A percentile compares a stretch with the other conserved stretches of the same genome.
These are phyloP conservation scores for Fusarium stilboides DNA, from an alignment of 2,329 filamentous ascomycete genomes.

Conservation along the genomic window DNA sequence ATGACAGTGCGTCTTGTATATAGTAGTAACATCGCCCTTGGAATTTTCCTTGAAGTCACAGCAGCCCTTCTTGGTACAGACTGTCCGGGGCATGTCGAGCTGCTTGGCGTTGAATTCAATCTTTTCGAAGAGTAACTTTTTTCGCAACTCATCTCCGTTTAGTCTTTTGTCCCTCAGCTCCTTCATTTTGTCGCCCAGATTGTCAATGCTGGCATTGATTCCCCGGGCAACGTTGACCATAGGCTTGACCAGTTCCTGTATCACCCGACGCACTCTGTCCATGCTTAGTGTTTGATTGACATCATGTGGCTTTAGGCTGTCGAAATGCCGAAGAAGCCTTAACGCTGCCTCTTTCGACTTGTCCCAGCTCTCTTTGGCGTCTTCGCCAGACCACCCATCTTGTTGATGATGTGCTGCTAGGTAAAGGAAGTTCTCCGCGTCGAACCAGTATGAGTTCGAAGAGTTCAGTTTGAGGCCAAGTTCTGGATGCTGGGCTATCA, in stretches of 20 bases:
- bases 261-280: constrained; percentile 25
- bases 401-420: constrained; percentile 14
- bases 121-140: constrained; percentile 16
- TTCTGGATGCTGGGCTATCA: constrained; percentile 2
- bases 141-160: background rate
- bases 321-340: constrained; percentile 23
- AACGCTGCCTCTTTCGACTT: constrained; percentile 26
- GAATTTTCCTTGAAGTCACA: constrained; percentile 24
- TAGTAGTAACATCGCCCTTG: background rate
- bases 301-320: constrained; percentile 28
- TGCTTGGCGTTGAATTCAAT: background rate
- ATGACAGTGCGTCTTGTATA: constrained; percentile 41
- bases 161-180: constrained; percentile 14
- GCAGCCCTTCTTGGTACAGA: constrained; percentile 26
- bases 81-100: constrained; percentile 24
- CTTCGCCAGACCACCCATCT: background rate
- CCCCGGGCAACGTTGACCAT: constrained; percentile 35
- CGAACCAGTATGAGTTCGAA: constrained; percentile 33
- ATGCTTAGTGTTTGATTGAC: constrained; percentile 39
- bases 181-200: background rate
- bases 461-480: background rate
- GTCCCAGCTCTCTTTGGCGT: constrained; percentile 39
- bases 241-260: constrained; percentile 27
- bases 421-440: constrained; percentile 39
- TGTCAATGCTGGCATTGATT: constrained; percentile 22